phyloP scores from a whole-genome alignment of 108 stramenopile species.

The Chaetoceros tenuissimus region DNA sequence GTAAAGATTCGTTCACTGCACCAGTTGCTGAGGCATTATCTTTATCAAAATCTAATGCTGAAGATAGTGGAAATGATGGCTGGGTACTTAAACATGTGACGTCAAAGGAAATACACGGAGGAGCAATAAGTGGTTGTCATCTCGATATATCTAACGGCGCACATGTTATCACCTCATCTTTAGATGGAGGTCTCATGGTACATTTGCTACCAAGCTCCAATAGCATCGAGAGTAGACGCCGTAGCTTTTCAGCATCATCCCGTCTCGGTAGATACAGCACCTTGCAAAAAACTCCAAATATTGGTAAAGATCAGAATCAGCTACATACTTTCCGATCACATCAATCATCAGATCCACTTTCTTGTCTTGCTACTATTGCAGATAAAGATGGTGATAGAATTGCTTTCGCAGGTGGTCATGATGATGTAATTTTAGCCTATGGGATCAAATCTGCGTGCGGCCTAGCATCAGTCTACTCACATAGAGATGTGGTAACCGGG shows the following conservation, averaged over 20 bases:
- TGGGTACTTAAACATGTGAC: constrained; percentile 53
- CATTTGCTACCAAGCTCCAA: constrained; percentile 19
- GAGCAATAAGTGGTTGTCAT: constrained; percentile 44
- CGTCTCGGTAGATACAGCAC: constrained; percentile 36
- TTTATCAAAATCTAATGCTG: background rate
- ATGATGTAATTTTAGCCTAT: constrained; percentile 63
- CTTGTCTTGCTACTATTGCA: constrained; percentile 34
- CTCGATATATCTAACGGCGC: constrained; percentile 15
- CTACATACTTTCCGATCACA: constrained; percentile 29
- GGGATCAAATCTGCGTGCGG: constrained; percentile 63
- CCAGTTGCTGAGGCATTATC: background rate
- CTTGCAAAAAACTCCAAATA: constrained; percentile 1
- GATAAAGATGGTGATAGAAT: constrained; percentile 47
- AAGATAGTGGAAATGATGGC: constrained; percentile 3
- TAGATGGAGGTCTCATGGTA: constrained; percentile 53
- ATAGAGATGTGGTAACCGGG: constrained; percentile 64
- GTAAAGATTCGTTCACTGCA: background rate
- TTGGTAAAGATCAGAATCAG: background rate
- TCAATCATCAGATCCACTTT: constrained; percentile 48
- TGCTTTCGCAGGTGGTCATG: constrained; percentile 67
- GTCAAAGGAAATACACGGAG: constrained; percentile 33
- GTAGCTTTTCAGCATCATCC: constrained; percentile 31
- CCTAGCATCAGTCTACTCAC: constrained; percentile 61
- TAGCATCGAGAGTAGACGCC: constrained; percentile 11
- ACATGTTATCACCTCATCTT: constrained; percentile 34